These are phyloP conservation scores for Platanthera guangdongensis DNA, from an alignment of 106 monocot genomes.

Conservation along the genomic window DNA sequence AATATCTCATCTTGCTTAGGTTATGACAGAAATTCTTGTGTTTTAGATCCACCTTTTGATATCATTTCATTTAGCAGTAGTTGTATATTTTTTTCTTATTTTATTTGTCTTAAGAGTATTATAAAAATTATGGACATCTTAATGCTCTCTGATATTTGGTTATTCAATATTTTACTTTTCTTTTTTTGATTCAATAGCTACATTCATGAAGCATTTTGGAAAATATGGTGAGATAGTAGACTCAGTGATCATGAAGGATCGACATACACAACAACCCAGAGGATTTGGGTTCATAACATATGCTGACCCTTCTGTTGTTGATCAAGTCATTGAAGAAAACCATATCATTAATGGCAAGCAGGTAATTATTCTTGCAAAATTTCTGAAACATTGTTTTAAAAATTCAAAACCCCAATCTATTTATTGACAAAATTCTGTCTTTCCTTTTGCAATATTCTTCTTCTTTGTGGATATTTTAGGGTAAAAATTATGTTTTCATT, in stretches of 20 bases:
- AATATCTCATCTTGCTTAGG: background rate
- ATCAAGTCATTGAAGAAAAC: conserved; percentile 67
- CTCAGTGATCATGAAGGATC: conserved; percentile 76
- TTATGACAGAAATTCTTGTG: background rate
- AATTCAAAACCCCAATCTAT: no score
- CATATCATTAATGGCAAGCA: conserved; percentile 62
- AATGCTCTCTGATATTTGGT: background rate
- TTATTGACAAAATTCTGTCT: background rate
- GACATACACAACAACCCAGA: conserved; percentile 50
- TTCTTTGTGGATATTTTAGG: background rate
- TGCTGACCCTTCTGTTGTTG: conserved; percentile 66
- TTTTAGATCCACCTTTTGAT: background rate
- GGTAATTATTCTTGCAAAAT: conserved; percentile 21
- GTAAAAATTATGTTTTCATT: background rate
- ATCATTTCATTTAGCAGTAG: background rate
- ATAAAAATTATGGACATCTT: background rate
- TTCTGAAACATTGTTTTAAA: no score
- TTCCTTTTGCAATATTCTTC: background rate
- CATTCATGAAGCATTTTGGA: conserved; percentile 59
- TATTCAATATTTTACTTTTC: background rate
- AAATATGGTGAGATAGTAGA: conserved; percentile 69
- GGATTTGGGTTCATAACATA: conserved; percentile 84
- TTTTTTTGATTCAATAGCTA: conserved; percentile 10
- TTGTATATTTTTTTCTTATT: background rate
- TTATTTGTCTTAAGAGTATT: background rate